These are phyloP conservation scores for Coniochaeta hoffmannii DNA, from an alignment of 2,329 filamentous ascomycete species.

Conservation along the genomic window DNA sequence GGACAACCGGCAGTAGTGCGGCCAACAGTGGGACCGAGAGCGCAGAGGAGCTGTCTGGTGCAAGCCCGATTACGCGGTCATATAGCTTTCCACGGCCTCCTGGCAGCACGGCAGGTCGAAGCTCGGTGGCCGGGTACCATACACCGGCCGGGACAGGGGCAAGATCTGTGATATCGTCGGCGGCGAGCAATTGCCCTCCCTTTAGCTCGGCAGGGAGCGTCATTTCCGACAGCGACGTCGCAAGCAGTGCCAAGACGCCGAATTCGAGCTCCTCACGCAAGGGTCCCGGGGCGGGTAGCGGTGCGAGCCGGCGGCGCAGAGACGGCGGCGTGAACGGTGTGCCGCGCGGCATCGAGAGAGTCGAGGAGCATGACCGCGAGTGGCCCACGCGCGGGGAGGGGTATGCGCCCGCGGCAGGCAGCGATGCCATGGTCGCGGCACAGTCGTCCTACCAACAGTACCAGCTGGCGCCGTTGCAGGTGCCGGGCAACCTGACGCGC, in stretches of 20 bases:
- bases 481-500: slow-evolving; percentile 5
- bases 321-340: background rate
- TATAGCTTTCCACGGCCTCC: slow-evolving; percentile 18
- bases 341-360: slow-evolving; percentile 11
- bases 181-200: slow-evolving; percentile 12
- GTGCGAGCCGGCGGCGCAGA: slow-evolving; percentile 8
- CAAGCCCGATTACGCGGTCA: slow-evolving; percentile 14
- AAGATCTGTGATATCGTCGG: slow-evolving; percentile 13
- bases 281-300: slow-evolving; percentile 3
- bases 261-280: slow-evolving; percentile 9
- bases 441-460: slow-evolving; percentile 4
- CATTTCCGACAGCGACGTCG: slow-evolving; percentile 19
- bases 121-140: slow-evolving; percentile 12
- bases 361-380: slow-evolving; percentile 17
- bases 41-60: slow-evolving; percentile 15
- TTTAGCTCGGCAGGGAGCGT: slow-evolving; percentile 21
- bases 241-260: slow-evolving; percentile 18
- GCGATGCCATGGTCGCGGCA: background rate
- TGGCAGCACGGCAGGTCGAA: slow-evolving; percentile 11
- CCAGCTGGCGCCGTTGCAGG: slow-evolving; percentile 8
- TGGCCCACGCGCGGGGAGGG: slow-evolving; percentile 11
- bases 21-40: slow-evolving; percentile 19
- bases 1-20: slow-evolving; percentile 7
- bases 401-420: slow-evolving; percentile 2
- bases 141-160: slow-evolving; percentile 11